Evolutionary conservation across 2,329 filamentous ascomycete genomes (phyloP).

Genomic region (Fusarium pseudonygamai): DNA sequence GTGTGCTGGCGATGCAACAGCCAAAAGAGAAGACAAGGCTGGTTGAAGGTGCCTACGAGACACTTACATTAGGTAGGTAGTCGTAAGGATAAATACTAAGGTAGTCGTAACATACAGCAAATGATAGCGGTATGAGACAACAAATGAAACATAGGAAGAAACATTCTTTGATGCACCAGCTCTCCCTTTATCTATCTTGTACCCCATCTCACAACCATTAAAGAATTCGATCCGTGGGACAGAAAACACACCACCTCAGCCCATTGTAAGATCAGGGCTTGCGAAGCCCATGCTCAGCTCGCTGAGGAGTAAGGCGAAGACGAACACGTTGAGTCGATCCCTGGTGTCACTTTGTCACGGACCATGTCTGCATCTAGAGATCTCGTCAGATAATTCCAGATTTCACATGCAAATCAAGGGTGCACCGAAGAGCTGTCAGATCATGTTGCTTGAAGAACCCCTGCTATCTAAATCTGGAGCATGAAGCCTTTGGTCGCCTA

Average conservation of each 20-base stretch:
- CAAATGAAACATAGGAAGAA: neutral
- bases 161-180: neutral
- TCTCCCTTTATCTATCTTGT: constrained; percentile 10
- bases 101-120: neutral
- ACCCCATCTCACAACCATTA: neutral
- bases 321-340: constrained; percentile 5
- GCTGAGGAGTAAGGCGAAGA: constrained; percentile 5
- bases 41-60: neutral
- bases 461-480: neutral
- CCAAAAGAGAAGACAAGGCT: neutral
- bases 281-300: neutral
- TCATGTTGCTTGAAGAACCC: neutral
- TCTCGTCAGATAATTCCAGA: constrained; percentile 1
- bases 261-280: constrained; percentile 17
- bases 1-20: neutral
- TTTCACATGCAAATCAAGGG: constrained; percentile 10
- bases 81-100: no score
- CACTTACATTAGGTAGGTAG: no score
- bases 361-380: neutral
- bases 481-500: neutral
- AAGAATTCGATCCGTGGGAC: constrained; percentile 1
- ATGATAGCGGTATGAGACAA: neutral
- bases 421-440: neutral
- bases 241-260: constrained; percentile 34
- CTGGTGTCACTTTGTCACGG: neutral